These are phyloP conservation scores for Penicillium sp. DNA, from an alignment of 2,329 filamentous ascomycete species.

Conservation along the genomic window DNA sequence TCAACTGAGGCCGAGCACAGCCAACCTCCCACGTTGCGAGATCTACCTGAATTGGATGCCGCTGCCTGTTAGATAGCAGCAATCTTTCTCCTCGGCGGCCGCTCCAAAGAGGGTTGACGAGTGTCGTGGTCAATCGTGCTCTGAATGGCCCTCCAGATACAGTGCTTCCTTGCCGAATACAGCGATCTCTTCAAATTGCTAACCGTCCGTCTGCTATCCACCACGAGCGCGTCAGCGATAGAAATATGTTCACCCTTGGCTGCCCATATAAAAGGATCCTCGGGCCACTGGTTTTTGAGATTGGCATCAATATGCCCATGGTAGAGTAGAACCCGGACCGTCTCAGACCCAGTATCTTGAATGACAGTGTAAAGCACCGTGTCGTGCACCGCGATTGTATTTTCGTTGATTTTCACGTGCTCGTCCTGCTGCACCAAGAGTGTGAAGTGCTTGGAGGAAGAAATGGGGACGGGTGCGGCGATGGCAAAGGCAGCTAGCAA, in stretches of 20 bases:
- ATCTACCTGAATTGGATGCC: too few relatives aligned
- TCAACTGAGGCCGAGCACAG: too few relatives aligned
- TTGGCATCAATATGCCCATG: neutral
- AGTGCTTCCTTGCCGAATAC: too few relatives aligned
- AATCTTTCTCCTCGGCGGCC: too few relatives aligned
- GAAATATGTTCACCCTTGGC: neutral
- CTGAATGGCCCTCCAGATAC: too few relatives aligned
- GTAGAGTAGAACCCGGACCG: neutral
- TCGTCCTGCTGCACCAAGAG: neutral
- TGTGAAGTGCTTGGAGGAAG: too few relatives aligned
- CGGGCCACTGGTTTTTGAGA: neutral
- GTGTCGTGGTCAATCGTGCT: too few relatives aligned
- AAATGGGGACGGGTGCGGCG: too few relatives aligned
- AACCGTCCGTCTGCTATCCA: neutral
- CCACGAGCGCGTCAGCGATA: neutral
- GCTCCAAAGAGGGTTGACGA: too few relatives aligned
- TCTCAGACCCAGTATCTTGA: too few relatives aligned
- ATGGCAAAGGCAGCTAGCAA: too few relatives aligned
- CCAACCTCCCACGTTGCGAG: rapidly evolving
- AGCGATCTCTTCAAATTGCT: too few relatives aligned
- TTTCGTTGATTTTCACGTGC: neutral
- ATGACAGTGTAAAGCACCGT: neutral
- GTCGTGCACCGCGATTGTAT: neutral
- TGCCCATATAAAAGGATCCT: neutral
- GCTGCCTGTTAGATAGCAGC: rapidly evolving